Conservation (phyloP, 352 stramenopile genomes). For the Globisporangium viniferum region DNA sequence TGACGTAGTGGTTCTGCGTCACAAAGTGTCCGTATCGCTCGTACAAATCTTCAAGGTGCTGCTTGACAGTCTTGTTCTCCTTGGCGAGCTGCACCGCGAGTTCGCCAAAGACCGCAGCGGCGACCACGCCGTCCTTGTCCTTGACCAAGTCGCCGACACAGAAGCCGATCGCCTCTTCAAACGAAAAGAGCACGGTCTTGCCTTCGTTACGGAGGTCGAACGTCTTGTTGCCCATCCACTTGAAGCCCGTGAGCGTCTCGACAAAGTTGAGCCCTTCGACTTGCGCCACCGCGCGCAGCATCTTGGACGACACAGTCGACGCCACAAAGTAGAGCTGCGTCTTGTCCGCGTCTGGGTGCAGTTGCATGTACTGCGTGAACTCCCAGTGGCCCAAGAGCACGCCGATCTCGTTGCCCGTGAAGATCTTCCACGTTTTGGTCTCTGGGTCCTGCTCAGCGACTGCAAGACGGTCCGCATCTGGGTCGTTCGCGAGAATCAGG, state of each 20-base stretch:
- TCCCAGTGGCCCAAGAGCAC: conserved; percentile 93
- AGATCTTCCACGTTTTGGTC: conserved; percentile 91
- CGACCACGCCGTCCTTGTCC: conserved; percentile 98
- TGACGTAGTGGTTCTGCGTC: conserved; percentile 97
- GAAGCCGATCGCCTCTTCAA: conserved; percentile 99
- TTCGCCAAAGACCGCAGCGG: conserved; percentile 88
- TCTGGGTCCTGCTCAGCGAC: conserved; percentile 89
- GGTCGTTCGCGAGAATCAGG: conserved; percentile 97
- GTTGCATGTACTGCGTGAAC: conserved; percentile 61
- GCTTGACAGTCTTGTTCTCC: conserved; percentile 54
- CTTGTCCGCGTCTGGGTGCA: conserved; percentile 52
- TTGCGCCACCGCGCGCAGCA: conserved; percentile 91
- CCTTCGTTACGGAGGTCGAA: conserved; percentile 73
- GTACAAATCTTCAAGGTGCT: conserved; percentile 88
- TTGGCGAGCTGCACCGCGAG: conserved; percentile 81
- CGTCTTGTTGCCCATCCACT: conserved; percentile 97
- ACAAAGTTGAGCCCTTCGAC: conserved; percentile 94
- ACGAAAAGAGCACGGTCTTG: conserved; percentile 94
- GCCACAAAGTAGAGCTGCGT: conserved; percentile 89
- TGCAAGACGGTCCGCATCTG: conserved; percentile 97
- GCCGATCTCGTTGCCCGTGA: conserved; percentile 98
- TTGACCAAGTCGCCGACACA: conserved; percentile 95
- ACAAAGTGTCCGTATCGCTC: conserved; percentile 96
- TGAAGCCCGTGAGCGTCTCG: conserved; percentile 98
- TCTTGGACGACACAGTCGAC: conserved; percentile 97